Evolutionary conservation across 371 early-diverging fungal genomes (phyloP).

Genomic region (Zancudomyces culisetae): DNA sequence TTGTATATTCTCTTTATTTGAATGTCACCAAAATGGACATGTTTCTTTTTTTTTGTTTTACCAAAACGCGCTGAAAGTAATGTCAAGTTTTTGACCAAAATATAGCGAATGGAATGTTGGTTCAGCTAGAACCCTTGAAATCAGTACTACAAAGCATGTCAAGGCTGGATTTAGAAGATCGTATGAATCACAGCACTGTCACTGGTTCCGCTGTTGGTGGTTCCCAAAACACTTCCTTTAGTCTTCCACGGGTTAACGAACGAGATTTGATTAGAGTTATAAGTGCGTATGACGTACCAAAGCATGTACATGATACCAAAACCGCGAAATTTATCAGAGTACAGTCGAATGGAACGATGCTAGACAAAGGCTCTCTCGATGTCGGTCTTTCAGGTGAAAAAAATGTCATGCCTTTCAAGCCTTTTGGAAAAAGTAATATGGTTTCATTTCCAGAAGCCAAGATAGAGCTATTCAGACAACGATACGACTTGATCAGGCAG

Average conservation of each 20-base stretch:
- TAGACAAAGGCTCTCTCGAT: not conserved
- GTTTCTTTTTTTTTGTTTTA: no score
- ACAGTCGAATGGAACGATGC: not conserved
- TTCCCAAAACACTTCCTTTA: no score
- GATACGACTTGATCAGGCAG: conserved; percentile 56
- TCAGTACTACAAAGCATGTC: not conserved
- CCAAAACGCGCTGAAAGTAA: no score
- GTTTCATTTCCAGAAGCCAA: conserved; percentile 42
- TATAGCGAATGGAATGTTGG: not conserved
- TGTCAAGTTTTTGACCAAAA: no score
- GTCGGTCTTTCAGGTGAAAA: conserved; percentile 4
- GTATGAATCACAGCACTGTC: not conserved
- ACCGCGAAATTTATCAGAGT: conserved; percentile 34
- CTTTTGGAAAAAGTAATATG: conserved; percentile 19
- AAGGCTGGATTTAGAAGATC: not conserved
- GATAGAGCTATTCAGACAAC: conserved; percentile 43
- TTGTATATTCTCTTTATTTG: no score
- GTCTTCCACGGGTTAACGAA: not conserved
- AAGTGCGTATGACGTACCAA: conserved; percentile 50
- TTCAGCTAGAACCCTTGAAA: not conserved
- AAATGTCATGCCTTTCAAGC: not conserved
- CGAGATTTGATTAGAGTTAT: conserved; percentile 42
- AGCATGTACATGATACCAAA: conserved; percentile 40
- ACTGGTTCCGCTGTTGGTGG: no score
- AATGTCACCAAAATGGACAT: no score